Conservation (phyloP, 768 basidiomycete genomes). For the Suillus hirtellus region DNA sequence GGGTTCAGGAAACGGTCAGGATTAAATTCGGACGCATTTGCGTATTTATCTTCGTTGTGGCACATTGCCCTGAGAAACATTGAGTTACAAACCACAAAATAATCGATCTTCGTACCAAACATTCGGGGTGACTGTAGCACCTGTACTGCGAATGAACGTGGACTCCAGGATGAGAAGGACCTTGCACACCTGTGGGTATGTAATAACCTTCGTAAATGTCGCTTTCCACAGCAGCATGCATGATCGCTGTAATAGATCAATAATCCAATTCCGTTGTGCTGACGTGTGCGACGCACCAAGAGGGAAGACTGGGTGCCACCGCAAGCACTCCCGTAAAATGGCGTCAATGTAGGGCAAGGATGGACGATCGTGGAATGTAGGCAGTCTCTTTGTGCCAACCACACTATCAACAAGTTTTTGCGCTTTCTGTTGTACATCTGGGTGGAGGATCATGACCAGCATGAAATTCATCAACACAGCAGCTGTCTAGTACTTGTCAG, state of each 20-base stretch:
- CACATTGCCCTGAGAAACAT: slow-evolving; percentile 34
- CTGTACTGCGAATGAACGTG: slow-evolving; percentile 3
- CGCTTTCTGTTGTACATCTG: slow-evolving; percentile 25
- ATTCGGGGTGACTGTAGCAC: slow-evolving; percentile 3
- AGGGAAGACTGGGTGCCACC: slow-evolving; percentile 17
- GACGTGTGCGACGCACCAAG: slow-evolving; percentile 15
- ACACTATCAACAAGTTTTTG: slow-evolving; percentile 26
- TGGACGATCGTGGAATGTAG: slow-evolving; percentile 18
- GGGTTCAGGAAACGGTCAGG: slow-evolving; percentile 50
- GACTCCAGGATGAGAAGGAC: not conserved
- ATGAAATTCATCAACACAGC: slow-evolving; percentile 13
- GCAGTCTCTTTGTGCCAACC: slow-evolving; percentile 14
- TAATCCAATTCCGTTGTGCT: not conserved
- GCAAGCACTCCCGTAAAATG: slow-evolving; percentile 16
- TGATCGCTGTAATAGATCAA: slow-evolving; percentile 11
- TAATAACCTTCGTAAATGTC: slow-evolving; percentile 45
- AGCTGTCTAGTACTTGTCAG: slow-evolving; percentile 6
- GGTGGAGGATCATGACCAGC: slow-evolving; percentile 17
- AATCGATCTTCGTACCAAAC: slow-evolving; percentile 4
- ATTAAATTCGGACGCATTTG: slow-evolving; percentile 49
- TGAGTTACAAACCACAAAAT: slow-evolving; percentile 13
- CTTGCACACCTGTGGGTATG: slow-evolving; percentile 46
- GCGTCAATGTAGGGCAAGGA: slow-evolving; percentile 18
- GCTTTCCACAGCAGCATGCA: slow-evolving; percentile 32
- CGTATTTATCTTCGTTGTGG: slow-evolving; percentile 52